phyloP scores from a whole-genome alignment of 2,329 filamentous ascomycete genomes.

The Sporothrix schenckii region DNA sequence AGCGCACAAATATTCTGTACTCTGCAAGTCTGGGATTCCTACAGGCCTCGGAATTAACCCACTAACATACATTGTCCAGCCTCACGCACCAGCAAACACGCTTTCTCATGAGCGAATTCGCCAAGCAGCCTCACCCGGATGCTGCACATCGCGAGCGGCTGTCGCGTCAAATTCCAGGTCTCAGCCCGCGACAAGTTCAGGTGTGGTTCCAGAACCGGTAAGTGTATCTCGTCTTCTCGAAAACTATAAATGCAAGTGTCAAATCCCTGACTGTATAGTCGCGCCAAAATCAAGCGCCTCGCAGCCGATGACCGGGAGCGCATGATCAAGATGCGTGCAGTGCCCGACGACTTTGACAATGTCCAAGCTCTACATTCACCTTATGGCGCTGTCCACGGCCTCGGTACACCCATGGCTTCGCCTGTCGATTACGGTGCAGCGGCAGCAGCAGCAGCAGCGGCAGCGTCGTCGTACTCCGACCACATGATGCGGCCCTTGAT shows the following conservation, averaged over 20 bases:
- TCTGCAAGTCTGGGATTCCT: neutral
- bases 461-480: slow-evolving; percentile 54
- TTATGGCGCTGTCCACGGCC: slow-evolving; percentile 62
- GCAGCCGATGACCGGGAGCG: slow-evolving; percentile 70
- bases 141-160: slow-evolving; percentile 85
- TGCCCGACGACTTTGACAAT: slow-evolving; percentile 72
- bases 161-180: slow-evolving; percentile 84
- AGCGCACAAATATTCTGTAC: neutral
- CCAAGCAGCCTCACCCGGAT: slow-evolving; percentile 91
- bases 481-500: slow-evolving; percentile 69
- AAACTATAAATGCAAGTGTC: neutral
- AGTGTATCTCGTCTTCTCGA: neutral
- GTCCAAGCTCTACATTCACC: slow-evolving; percentile 69
- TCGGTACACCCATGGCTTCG: slow-evolving; percentile 54
- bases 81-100: slow-evolving; percentile 96
- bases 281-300: slow-evolving; percentile 72
- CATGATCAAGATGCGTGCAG: slow-evolving; percentile 72
- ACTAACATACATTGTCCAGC: slow-evolving; percentile 43
- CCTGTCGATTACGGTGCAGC: slow-evolving; percentile 52
- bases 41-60: neutral
- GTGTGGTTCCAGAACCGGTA: slow-evolving; percentile 99
- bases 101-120: slow-evolving; percentile 95
- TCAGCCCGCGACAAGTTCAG: slow-evolving; percentile 91
- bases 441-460: slow-evolving; percentile 22
- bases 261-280: slow-evolving; percentile 47